Evolutionary conservation across 2,329 filamentous ascomycete species (phyloP), one percentile per base, ranked within the genome.

Genomic region (Colletotrichum phormii): DNA sequence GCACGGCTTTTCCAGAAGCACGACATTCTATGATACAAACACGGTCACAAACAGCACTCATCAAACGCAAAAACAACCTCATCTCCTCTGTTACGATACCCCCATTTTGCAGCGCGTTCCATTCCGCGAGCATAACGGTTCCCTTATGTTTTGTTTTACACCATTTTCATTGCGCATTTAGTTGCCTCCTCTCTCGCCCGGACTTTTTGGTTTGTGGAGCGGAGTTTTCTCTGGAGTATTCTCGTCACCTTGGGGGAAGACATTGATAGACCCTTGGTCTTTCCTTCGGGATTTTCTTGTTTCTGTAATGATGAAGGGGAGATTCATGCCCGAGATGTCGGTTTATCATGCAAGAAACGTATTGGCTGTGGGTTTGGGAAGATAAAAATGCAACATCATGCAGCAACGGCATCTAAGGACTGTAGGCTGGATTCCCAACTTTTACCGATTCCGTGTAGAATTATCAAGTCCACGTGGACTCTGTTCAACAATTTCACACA

Each of bases 1-100:
- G 85, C 84, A 77, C 84, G 80, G 75, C 82, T 92, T 37, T 84
- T 92, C 64, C 79, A 83, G 75, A 87, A 86, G 77, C 82, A 91
- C 76, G 80, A 81, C 57, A 85, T 92, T 68, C 79, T 91, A 74
- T 89, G 79, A 82, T 29, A 33, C 35, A 31, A 37, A 58, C 9
- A 51, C 51, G 15, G 57, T 13, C 29, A n/a, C 46, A n/a, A 54
- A 26, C 53, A 55, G 60, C 12, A 55, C 42, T 46, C 54, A 61
- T 64, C 35, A 57, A 57, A 60, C 18, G 24, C 18, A 57, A 71
- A 22, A 35, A 65, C n/a, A 59, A 37, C 46, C 51, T 65, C 46
- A 72, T 61, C 46, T 65, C 60, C 65, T 73, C 67, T 74, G 71
- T 68, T 72, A 74, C 67, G 73, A 75, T 75, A 75, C 73, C 73